Evolutionary conservation across 306 rosid genomes (phyloP).

Genomic region (Cyclanthera cordifolia): DNA sequence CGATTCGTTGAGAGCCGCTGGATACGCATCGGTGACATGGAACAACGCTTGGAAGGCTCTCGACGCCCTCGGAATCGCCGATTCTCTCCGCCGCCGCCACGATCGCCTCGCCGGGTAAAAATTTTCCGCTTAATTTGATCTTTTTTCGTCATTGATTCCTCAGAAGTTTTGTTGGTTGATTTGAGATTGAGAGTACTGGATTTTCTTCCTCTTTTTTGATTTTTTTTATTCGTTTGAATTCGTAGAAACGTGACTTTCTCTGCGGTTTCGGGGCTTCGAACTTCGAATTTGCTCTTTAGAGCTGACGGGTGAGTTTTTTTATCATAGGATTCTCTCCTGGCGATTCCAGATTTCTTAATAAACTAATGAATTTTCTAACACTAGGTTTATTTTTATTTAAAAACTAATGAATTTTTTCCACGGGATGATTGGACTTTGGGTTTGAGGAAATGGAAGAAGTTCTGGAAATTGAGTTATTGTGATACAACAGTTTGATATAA

Average conservation of each 20-base stretch:
- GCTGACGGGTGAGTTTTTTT: neutral
- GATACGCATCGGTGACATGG: slow-evolving; percentile 37
- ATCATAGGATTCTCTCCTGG: too few relatives aligned
- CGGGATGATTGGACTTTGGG: too few relatives aligned
- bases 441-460: too few relatives aligned
- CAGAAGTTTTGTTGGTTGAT: neutral
- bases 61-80: slow-evolving; percentile 40
- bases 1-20: slow-evolving; percentile 28
- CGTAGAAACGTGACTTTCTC: slow-evolving; percentile 8
- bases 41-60: slow-evolving; percentile 52
- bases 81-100: slow-evolving; percentile 34
- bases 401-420: too few relatives aligned
- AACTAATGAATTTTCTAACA: too few relatives aligned
- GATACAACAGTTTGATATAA: too few relatives aligned
- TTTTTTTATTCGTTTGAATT: neutral
- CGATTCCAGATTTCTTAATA: too few relatives aligned
- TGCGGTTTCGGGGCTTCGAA: neutral
- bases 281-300: neutral
- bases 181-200: too few relatives aligned
- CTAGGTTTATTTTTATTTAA: too few relatives aligned
- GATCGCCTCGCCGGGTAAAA: slow-evolving; percentile 23
- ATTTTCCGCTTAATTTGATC: neutral
- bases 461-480: too few relatives aligned
- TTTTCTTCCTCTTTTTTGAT: too few relatives aligned
- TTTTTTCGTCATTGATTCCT: neutral